Base-by-base conservation (phyloP, 2,329 filamentous ascomycete species). In the Talaromyces amestolkiae region DNA sequence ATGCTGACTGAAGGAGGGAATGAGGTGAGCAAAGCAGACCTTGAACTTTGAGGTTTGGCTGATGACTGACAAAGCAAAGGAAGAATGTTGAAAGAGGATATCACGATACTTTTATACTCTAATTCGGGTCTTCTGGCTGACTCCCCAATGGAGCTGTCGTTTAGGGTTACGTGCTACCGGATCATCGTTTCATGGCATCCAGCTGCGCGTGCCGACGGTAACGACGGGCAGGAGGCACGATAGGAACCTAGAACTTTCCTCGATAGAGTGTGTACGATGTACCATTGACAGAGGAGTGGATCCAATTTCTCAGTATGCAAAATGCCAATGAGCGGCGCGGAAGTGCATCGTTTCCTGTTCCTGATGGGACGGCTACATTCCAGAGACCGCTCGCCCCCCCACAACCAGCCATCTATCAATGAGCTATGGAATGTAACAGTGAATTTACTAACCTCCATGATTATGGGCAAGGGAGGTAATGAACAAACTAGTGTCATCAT, bases 341-440 rank as follows among this genome's bases (percentile, higher is more conserved):
- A 39, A 58, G 31, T 49, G 51, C 24, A 27, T 45, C 59, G 37
- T 63, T 66, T 51, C 53, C 43, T 63, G 59, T 59, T 58, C 51
- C 58, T 58, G 37, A 51, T 31, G 49, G 49, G 3, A 33, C 19
- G 35, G 24, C 43, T 54, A 22, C 64, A 66, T 66, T 66, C 64
- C 64, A 62, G 41, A 17, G 54, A 33, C 53, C 13, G 45, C 41
- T 49, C 39, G 15, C 31, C 0, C 9, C 9, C 60, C 64, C 64
- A 66, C 64, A 66, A 61, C 59, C 41, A 66, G 41, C 43, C 54
- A 35, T 47, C 9, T 51, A 58, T 49, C 35, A 45, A 56, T n/a
- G 43, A 53, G 8, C 35, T 65, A 35, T 63, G 64, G 64, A 66
- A 66, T 66, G 64, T 63, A 58, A 66, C 43, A 19, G 43, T 58